Base-by-base conservation (phyloP, 75 land plant species). In the Cupressus sempervirens region DNA sequence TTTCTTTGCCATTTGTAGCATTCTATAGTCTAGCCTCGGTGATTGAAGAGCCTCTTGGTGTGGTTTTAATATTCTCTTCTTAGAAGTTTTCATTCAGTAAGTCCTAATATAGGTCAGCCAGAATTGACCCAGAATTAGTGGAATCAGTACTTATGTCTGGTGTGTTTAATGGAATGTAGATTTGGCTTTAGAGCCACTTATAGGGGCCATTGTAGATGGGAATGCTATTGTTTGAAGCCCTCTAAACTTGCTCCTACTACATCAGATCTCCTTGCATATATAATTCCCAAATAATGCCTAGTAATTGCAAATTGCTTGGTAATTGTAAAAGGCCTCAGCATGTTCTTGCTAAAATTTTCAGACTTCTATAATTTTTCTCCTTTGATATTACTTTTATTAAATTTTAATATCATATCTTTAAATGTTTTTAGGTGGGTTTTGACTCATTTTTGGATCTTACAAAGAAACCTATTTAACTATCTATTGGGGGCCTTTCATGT, bases 1-100 rank as follows among this genome's bases (percentile, higher is more conserved):
- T 45, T 26, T 43, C 30, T 23, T 0, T 79, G n/a, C 81, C 81
- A 4, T 32, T 79, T 4, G 13, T 26, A 12, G 48, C 34, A 41
- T n/a, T 18, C 48, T 4, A 11, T 26, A 32, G 81, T 43, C 86
- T 91, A 15, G 97, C 91, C 68, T 88, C 88, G 82, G 88, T 96
- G 26, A 90, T 92, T 3, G 40, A 94, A 30, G 97, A 96, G 86
- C 98, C 98, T 8, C 87, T 96, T 3, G 98, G 98, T 13, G 97
- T 94, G 54, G 90, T 93, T 35, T 74, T 96, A 54, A 73, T 96
- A 43, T 93, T 96, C 65, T 94, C 97, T 54, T 85, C 98, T 11
- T 96, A 97, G 98, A 96, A 95, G 74, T 95, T 89, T 86, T 97
- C 98, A 7, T 88, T 96, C 50, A 74, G 98, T 96, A 93, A 86